A percentile compares a stretch with the other conserved stretches of the same genome.
Evolutionary conservation across 257 asterid genomes (phyloP).

Genomic region (Leptodermis oblonga): DNA sequence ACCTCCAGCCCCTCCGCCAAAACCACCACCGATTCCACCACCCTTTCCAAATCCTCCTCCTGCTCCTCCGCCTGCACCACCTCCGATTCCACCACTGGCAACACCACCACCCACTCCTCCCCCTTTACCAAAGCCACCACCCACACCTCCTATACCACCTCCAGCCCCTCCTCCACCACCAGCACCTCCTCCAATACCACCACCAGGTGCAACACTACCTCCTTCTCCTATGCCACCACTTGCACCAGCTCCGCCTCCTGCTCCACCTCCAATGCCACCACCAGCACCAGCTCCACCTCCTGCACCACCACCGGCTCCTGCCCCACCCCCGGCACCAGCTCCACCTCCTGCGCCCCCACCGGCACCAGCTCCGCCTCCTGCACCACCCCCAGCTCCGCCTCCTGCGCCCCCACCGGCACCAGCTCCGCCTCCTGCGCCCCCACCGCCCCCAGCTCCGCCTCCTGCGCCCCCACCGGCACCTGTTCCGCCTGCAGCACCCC

Average conservation of each 20-base stretch:
- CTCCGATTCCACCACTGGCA: not conserved
- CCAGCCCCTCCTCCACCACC: not conserved
- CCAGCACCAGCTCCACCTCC: not conserved
- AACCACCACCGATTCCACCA: not conserved
- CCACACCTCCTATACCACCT: not conserved
- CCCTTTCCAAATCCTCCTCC: slow-evolving; percentile 6
- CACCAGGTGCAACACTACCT: not conserved
- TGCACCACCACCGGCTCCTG: not conserved
- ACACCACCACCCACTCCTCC: not conserved
- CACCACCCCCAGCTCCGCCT: not conserved
- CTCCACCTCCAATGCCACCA: not conserved
- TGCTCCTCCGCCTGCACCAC: not conserved
- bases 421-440: not conserved
- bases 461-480: not conserved
- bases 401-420: not conserved
- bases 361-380: not conserved
- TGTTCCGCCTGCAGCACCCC: not conserved
- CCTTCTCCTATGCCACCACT: slow-evolving; percentile 1
- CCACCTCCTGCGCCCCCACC: not conserved
- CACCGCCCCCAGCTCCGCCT: not conserved
- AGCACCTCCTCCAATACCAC: not conserved
- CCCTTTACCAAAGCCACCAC: not conserved
- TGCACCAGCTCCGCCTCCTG: not conserved
- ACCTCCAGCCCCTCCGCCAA: not conserved
- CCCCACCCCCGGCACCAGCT: not conserved